phyloP scores from a whole-genome alignment of 805 yeast genomes.

The Nakazawaea pomicola region DNA sequence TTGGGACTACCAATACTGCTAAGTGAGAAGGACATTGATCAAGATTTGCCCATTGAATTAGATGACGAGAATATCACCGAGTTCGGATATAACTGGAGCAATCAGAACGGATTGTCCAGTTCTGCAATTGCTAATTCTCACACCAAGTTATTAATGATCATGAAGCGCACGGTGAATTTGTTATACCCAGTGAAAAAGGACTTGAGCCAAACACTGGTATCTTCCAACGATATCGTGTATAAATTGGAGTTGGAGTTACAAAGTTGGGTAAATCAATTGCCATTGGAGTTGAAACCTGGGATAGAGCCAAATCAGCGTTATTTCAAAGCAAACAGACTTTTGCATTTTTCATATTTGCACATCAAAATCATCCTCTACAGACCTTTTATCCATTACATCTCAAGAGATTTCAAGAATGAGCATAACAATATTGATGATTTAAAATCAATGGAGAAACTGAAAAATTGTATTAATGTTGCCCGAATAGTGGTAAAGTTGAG shows the following conservation, averaged over 20 bases:
- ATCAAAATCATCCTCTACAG: slow-evolving; percentile 78
- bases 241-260: slow-evolving; percentile 65
- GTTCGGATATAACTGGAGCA: slow-evolving; percentile 40
- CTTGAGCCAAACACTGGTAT: slow-evolving; percentile 23
- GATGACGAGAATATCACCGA: slow-evolving; percentile 85
- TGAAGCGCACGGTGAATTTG: slow-evolving; percentile 65
- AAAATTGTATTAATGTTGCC: slow-evolving; percentile 81
- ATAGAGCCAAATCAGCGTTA: slow-evolving; percentile 62
- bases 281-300: slow-evolving; percentile 67
- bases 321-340: slow-evolving; percentile 66
- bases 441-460: slow-evolving; percentile 66
- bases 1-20: slow-evolving; percentile 80
- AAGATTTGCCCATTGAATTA: slow-evolving; percentile 75
- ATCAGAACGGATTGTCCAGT: slow-evolving; percentile 52
- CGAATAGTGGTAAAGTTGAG: slow-evolving; percentile 77
- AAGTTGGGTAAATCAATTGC: slow-evolving; percentile 67
- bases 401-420: slow-evolving; percentile 41
- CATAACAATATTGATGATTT: slow-evolving; percentile 38
- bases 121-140: slow-evolving; percentile 83
- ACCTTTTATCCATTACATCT: slow-evolving; percentile 82
- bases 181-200: slow-evolving; percentile 67
- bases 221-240: slow-evolving; percentile 40
- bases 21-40: slow-evolving; percentile 77
- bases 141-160: slow-evolving; percentile 64
- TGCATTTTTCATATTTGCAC: slow-evolving; percentile 68